Conservation (phyloP, 2,329 filamentous ascomycete genomes). For the Verticillium albo-atrum region DNA sequence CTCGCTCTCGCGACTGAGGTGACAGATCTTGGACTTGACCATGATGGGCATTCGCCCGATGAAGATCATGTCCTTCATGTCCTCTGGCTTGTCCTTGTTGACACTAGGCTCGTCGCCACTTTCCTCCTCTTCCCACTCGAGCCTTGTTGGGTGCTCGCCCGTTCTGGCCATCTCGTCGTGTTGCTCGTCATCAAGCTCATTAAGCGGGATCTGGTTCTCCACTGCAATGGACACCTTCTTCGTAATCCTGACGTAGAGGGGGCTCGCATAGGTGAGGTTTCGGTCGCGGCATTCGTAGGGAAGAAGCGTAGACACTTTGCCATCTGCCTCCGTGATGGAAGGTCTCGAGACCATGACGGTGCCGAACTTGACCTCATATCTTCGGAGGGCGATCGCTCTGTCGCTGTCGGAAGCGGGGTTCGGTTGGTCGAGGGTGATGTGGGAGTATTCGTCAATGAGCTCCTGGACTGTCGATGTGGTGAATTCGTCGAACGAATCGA, state of each 20-base stretch:
- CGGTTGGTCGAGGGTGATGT: constrained; percentile 90
- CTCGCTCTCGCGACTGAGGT: constrained; percentile 77
- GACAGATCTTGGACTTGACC: constrained; percentile 95
- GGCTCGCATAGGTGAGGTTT: constrained; percentile 92
- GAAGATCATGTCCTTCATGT: constrained; percentile 71
- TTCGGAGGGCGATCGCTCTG: constrained; percentile 76
- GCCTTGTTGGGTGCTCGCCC: constrained; percentile 52
- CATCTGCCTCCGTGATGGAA: constrained; percentile 89
- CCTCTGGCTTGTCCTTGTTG: constrained; percentile 45
- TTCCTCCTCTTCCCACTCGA: constrained; percentile 59
- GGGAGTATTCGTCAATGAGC: constrained; percentile 86
- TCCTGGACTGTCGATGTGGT: constrained; percentile 92
- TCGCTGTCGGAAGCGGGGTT: constrained; percentile 72
- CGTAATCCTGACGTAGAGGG: constrained; percentile 83
- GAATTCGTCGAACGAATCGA: constrained; percentile 98
- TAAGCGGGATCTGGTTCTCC: constrained; percentile 62
- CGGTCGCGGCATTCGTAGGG: constrained; percentile 94
- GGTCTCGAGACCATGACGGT: constrained; percentile 85
- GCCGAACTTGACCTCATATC: constrained; percentile 94
- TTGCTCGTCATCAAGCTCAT: constrained; percentile 66
- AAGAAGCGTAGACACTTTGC: constrained; percentile 76
- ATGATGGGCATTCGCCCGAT: constrained; percentile 96
- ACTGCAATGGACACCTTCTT: constrained; percentile 81
- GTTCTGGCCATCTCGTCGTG: constrained; percentile 49
- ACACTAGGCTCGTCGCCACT: constrained; percentile 44